Conservation (phyloP, 345 rosid species). For the rapeseed (Brassica napus) region Da-Ae NC_063451.1:24455001-24455500, state of each 20-base stretch:
- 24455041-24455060: slow-evolving; percentile 33
- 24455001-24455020: slow-evolving; percentile 96
- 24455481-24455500: slow-evolving; percentile 88
- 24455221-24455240: neutral
- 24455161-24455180: slow-evolving; percentile 53
- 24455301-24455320: slow-evolving; percentile 87
- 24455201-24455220: slow-evolving; percentile 46
- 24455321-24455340: slow-evolving; percentile 69
- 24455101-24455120: slow-evolving; percentile 49
- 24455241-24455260: slow-evolving; percentile 15
- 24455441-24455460: slow-evolving; percentile 66
- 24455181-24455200: slow-evolving; percentile 49
- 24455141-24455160: slow-evolving; percentile 67
- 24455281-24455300: slow-evolving; percentile 46
- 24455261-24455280: slow-evolving; percentile 51
- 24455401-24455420: neutral
- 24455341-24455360: slow-evolving; percentile 75
- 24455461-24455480: slow-evolving; percentile 85
- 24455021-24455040: slow-evolving; percentile 60
- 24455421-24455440: slow-evolving; percentile 87
- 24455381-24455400: too few relatives aligned
- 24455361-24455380: neutral
- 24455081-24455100: slow-evolving; percentile 46
- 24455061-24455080: slow-evolving; percentile 44
- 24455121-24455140: slow-evolving; percentile 52